Evolutionary conservation across 768 basidiomycete species (phyloP), one percentile per base, ranked within the genome.

Genomic region (Mycena floridula): DNA sequence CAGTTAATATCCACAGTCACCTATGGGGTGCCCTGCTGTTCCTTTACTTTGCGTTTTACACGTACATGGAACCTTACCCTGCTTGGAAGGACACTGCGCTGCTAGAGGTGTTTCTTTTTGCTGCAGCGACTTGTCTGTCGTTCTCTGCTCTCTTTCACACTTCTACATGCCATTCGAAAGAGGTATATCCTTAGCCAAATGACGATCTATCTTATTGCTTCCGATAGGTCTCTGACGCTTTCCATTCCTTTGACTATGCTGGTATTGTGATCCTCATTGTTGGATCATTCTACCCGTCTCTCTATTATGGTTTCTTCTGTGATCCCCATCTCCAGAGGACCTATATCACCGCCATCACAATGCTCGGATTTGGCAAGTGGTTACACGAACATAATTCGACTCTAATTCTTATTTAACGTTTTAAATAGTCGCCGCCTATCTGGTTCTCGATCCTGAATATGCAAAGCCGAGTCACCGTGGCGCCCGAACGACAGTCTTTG

Each of bases 1-100:
- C 55, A 88, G 89, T 93, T 45, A 94, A 94, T 63, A 89, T 93
- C 37, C 85, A 90, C 62, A 85, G 74, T 47, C 91, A 93, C 58
- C 67, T 91, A 7, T 74, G 79, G 67, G 86, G 81, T 22, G 79
- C 82, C 25, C 56, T 77, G 4, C 54, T 87, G 21, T 89, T 88
- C 57, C 54, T 65, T 13, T 70, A 72, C 58, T 62, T 85, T 43
- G 78, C 77, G 4, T 77, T 81, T 51, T 72, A 73, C 20, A 65
- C 64, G 37, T 69, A 84, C 53, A 62, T 85, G 43, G 62, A 63
- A 23, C 59, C 65, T 20, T 74, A 84, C 49, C 69, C 73, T 35
- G 78, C 78, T 20, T 82, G 78, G 79, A 48, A 65, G 28, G 89
- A 90, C 59, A 64, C 67, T 21, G 68, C 69, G 11, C 76, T 79